These are phyloP conservation scores for Cotoneaster glaucophyllus DNA, from an alignment of 306 rosid genomes.

Conservation along the genomic window DNA sequence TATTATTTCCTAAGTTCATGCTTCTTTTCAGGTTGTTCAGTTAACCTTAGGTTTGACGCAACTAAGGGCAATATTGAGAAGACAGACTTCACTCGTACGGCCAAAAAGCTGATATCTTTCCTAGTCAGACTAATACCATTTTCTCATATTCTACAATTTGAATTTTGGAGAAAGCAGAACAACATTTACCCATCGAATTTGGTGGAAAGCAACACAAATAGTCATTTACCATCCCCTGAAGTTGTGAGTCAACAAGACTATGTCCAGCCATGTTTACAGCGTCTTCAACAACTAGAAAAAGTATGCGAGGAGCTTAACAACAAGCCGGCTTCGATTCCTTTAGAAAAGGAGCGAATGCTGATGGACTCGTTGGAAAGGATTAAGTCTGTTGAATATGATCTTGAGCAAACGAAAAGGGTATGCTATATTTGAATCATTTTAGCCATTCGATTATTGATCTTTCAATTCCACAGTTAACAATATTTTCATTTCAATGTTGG, in stretches of 20 bases:
- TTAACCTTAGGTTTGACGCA: slow-evolving; percentile 28
- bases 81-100: slow-evolving; percentile 28
- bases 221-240: slow-evolving; percentile 43
- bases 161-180: slow-evolving; percentile 60
- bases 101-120: slow-evolving; percentile 44
- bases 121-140: slow-evolving; percentile 42
- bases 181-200: slow-evolving; percentile 51
- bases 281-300: slow-evolving; percentile 73
- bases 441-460: slow-evolving; percentile 1
- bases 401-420: slow-evolving; percentile 90
- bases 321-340: slow-evolving; percentile 74
- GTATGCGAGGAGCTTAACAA: slow-evolving; percentile 51
- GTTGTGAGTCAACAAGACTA: slow-evolving; percentile 44
- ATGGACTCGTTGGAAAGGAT: slow-evolving; percentile 85
- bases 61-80: slow-evolving; percentile 48
- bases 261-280: slow-evolving; percentile 58
- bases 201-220: slow-evolving; percentile 25
- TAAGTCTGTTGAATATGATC: slow-evolving; percentile 79
- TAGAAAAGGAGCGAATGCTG: slow-evolving; percentile 76
- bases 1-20: background rate
- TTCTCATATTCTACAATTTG: slow-evolving; percentile 40
- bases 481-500: slow-evolving; percentile 2
- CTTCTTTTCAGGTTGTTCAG: slow-evolving; percentile 42
- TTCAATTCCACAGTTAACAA: slow-evolving; percentile 1
- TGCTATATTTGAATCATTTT: slow-evolving; percentile 16